Evolutionary conservation across 73 alveolate species (phyloP), one percentile per base, ranked within the genome.

Genomic region (Paramecium pentaurelia): DNA sequence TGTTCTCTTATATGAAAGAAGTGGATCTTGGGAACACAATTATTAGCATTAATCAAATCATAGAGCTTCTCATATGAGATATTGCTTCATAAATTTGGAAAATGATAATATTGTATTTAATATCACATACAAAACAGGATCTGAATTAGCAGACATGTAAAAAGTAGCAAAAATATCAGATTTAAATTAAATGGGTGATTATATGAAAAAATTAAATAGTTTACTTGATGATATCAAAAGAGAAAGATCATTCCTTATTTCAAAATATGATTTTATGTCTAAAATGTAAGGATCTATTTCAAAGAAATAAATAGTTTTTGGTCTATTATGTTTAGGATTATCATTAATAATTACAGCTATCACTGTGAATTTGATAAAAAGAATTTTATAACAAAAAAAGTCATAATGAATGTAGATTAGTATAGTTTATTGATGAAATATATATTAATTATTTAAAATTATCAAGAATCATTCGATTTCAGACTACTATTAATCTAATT

Each of bases 331-430:
- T 68, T 32, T 68, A 32, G 84, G 49, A 22, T 27, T 68, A 1
- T 32, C 51, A 14, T 68, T 68, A 3, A 68, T 68, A 11, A 68
- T 68, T 8, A 68, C 84, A 11, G 84, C 20, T 6, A 68, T 68
- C 3, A 68, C 84, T 27, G 84, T 68, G 22, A 28, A 68, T 32
- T 68, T 25, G 12, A 68, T 68, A 20, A 68, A 68, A 20, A 68
- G 84, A 68, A 68, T 68, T 16, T 16, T 68, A 68, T 32, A 68
- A 68, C 84, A 68, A 68, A 68, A 68, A 68, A 68, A 68, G 47
- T 10, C 47, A 12, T 32, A 32, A 68, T 68, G 84, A 68, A 68
- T 68, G 70, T 54, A 54, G 70, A 54, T 54, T 18, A 54, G 32
- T 54, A 54, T 54, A 18, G 11, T 54, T 54, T 18, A 54, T 54